phyloP scores from a whole-genome alignment of 176 grass and related monocot species.

The Raddia guianensis region DNA sequence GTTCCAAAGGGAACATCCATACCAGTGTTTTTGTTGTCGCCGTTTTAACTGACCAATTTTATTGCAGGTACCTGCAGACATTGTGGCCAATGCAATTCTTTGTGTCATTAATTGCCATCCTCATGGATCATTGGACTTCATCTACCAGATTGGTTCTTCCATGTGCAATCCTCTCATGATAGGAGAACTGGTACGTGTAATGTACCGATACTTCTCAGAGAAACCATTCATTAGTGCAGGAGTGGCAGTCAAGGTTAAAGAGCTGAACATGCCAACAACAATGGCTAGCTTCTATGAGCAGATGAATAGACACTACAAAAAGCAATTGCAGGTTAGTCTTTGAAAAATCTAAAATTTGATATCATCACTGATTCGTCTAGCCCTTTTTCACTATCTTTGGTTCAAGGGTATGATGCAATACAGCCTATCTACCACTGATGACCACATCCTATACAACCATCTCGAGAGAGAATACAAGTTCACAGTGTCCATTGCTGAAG shows the following conservation, averaged over 20 bases:
- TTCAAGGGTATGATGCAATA: neutral
- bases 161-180: constrained; percentile 2
- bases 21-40: neutral
- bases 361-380: neutral
- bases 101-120: constrained; percentile 15
- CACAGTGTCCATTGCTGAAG: constrained; percentile 11
- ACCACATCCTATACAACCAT: constrained; percentile 7
- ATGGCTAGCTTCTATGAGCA: constrained; percentile 32
- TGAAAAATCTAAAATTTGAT: neutral
- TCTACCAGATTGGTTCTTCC: constrained; percentile 31
- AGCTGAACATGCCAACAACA: constrained; percentile 5
- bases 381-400: neutral
- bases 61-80: constrained; percentile 20
- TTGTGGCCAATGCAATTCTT: constrained; percentile 13
- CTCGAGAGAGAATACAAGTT: constrained; percentile 17
- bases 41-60: neutral
- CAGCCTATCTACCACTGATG: neutral
- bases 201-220: constrained; percentile 23
- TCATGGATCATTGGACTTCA: neutral
- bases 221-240: neutral
- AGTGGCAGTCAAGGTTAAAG: constrained; percentile 13
- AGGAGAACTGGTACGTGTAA: neutral
- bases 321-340: constrained; percentile 27
- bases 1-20: too few relatives aligned
- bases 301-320: constrained; percentile 8